Base-by-base conservation (phyloP, 257 asterid genomes). In the Parsonsia alboflavescens region DNA sequence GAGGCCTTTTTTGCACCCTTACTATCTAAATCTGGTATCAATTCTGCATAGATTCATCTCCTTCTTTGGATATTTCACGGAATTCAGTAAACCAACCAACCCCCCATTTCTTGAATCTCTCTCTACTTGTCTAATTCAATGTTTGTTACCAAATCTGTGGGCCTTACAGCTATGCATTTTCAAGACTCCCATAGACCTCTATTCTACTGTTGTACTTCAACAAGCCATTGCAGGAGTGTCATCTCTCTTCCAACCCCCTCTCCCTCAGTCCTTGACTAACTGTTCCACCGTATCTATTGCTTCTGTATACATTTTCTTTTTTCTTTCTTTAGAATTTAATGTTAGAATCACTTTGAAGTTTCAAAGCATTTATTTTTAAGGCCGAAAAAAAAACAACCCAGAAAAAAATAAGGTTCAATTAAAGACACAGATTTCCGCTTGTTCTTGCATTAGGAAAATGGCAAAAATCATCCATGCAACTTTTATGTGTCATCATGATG, bases 11-110 rank as follows among this genome's bases (percentile, higher is more conserved):
- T 28, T 36, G n/a, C 7, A 62, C 30, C 39, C 62, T 72, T 62
- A 17, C 68, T 63, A 63, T 75, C 82, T 48, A 81, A 56, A 73
- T 76, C 53, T 84, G 79, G 85, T 54, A 84, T 78, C 30, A 45
- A 61, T 72, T 56, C 7, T 71, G 75, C 62, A 69, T 82, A 62
- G 53, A 71, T 82, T 24, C 68, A 58, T 45, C 76, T 71, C 83
- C 81, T 53, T 64, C 65, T 79, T 68, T 82, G 77, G 76, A 75
- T 78, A 39, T 52, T 82, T 78, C 76, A 73, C 65, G 3, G 77
- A 73, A 82, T 78, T 82, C 74, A 33, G 83, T 78, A 75, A 69
- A 57, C 71, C 66, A 74, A 50, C 21, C 67, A 17, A 8, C 10
- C n/a, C 70, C 24, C 24, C 41, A 49, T 36, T 72, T 21, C 78